These are phyloP conservation scores for Sarocladium oryzae DNA, from an alignment of 2,329 filamentous ascomycete genomes.

Conservation along the genomic window DNA sequence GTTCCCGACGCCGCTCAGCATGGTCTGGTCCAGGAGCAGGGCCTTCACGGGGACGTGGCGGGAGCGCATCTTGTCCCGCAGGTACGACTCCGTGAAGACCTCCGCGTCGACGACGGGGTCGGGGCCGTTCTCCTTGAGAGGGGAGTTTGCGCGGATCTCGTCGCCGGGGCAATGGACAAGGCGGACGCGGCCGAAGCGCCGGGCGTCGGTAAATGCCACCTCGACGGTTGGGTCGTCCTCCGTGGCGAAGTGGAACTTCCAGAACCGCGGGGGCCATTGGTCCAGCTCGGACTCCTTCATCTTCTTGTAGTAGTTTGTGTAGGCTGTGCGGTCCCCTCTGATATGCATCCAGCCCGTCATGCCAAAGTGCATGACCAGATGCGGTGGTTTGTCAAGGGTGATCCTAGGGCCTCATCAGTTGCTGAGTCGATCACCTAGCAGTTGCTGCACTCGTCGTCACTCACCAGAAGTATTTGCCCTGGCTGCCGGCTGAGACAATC, in stretches of 20 bases:
- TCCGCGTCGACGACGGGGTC: constrained; percentile 83
- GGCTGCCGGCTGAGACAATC: constrained; percentile 64
- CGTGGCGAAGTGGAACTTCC: constrained; percentile 76
- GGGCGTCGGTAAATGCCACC: constrained; percentile 76
- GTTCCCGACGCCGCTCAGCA: constrained; percentile 89
- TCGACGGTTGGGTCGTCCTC: constrained; percentile 43
- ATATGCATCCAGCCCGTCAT: constrained; percentile 87
- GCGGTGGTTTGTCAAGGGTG: constrained; percentile 66
- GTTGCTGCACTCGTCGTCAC: constrained; percentile 13
- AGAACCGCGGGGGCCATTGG: constrained; percentile 81
- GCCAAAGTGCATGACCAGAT: constrained; percentile 84
- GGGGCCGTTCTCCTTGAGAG: constrained; percentile 85
- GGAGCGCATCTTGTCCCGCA: constrained; percentile 61
- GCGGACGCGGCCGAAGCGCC: constrained; percentile 72
- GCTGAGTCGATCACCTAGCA: background rate
- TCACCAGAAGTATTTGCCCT: constrained; percentile 95
- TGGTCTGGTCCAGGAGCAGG: constrained; percentile 77
- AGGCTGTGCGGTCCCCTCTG: constrained; percentile 66
- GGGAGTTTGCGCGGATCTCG: constrained; percentile 68
- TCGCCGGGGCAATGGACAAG: constrained; percentile 74
- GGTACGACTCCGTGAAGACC: constrained; percentile 68
- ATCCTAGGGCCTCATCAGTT: constrained; percentile 24
- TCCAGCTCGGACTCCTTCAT: constrained; percentile 51
- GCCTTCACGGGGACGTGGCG: constrained; percentile 88
- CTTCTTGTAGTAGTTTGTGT: constrained; percentile 76